These are phyloP conservation scores for Alternaria atra DNA, from an alignment of 2,329 filamentous ascomycete species.

Conservation along the genomic window DNA sequence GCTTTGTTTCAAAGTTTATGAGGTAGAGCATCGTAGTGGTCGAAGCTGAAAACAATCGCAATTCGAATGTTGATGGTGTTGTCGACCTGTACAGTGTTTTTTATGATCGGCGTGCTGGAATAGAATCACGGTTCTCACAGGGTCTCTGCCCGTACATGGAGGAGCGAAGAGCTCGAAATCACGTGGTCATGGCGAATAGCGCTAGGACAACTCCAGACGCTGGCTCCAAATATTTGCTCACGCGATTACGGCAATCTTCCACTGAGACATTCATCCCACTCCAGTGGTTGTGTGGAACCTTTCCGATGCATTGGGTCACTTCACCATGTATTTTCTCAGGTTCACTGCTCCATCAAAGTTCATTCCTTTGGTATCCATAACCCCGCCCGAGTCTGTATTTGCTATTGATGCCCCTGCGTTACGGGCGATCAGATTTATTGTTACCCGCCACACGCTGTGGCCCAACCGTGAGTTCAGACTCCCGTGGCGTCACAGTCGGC, in stretches of 20 bases:
- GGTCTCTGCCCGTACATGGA: neutral
- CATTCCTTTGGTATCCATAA: slow-evolving; percentile 12
- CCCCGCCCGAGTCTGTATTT: slow-evolving; percentile 19
- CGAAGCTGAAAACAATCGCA: slow-evolving; percentile 9
- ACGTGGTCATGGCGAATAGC: neutral
- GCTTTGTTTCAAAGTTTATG: slow-evolving; percentile 12
- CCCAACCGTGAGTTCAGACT: slow-evolving; percentile 22
- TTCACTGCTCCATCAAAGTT: slow-evolving; percentile 4
- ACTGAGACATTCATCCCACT: slow-evolving; percentile 22
- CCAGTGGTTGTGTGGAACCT: slow-evolving; percentile 3
- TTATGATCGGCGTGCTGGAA: neutral
- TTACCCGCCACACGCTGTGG: slow-evolving; percentile 22
- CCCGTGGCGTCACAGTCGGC: slow-evolving; percentile 24
- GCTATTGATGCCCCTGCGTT: slow-evolving; percentile 22
- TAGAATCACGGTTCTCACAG: slow-evolving; percentile 4
- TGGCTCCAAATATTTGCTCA: slow-evolving; percentile 4
- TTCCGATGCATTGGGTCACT: slow-evolving; percentile 3
- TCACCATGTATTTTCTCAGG: neutral
- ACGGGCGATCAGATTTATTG: slow-evolving; percentile 18
- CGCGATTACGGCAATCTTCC: slow-evolving; percentile 8
- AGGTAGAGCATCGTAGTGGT: slow-evolving; percentile 8
- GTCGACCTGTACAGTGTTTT: slow-evolving; percentile 6
- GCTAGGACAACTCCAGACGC: neutral
- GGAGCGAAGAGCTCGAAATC: neutral
- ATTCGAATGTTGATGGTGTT: neutral